phyloP scores from a whole-genome alignment of 2,329 filamentous ascomycete species.

The Fusarium fujikuroi region DNA sequence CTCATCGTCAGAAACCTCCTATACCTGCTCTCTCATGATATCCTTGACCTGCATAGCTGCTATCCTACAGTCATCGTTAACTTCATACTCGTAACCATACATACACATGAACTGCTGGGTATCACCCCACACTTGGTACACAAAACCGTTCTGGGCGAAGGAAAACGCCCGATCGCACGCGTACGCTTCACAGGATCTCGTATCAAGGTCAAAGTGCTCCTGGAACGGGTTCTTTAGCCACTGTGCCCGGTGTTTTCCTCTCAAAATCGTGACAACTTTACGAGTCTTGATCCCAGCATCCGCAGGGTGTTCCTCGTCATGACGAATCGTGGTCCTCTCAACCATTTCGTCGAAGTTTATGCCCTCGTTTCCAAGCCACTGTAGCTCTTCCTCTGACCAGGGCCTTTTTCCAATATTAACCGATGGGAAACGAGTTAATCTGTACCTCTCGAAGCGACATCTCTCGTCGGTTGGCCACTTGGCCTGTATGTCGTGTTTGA shows the following conservation, averaged over 20 bases:
- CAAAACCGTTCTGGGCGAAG: accelerated
- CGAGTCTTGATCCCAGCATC: too few species aligned
- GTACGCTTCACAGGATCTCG: background rate
- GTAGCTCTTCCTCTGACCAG: accelerated
- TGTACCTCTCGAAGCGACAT: background rate
- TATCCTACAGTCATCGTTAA: too few species aligned
- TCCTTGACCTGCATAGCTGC: background rate
- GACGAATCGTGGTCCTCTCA: too few species aligned
- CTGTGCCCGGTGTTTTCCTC: background rate
- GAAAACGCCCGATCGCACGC: background rate
- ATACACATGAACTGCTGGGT: too few species aligned
- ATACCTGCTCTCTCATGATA: accelerated
- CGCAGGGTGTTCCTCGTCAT: too few species aligned
- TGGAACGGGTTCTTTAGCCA: background rate
- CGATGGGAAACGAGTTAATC: background rate
- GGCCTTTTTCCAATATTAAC: background rate
- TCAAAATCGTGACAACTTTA: background rate
- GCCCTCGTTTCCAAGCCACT: too few species aligned
- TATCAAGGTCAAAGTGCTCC: background rate
- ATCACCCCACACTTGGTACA: too few species aligned
- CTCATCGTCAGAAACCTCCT: background rate
- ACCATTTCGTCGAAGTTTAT: too few species aligned
- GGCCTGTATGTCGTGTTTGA: background rate
- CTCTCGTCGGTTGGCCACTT: accelerated
- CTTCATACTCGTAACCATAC: too few species aligned